Percentiles rank a stretch among this genome's conserved stretches.
Evolutionary conservation across 108 stramenopile species (phyloP).

Genomic region (Fragilaria radians): DNA sequence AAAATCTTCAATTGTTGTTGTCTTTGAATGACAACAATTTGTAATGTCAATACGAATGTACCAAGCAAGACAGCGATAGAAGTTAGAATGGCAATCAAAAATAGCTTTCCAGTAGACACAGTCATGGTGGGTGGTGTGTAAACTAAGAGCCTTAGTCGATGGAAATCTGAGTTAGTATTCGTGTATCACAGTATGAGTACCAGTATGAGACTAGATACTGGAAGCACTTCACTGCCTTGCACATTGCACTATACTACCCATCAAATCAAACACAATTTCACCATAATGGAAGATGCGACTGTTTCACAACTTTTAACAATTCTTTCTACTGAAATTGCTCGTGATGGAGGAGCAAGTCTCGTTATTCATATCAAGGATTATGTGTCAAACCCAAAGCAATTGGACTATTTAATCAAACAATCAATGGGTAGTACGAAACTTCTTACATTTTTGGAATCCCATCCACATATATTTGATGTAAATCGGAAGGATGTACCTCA

Average conservation of each 20-base stretch:
- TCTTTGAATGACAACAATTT: slow-evolving; percentile 21
- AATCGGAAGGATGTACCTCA: slow-evolving; percentile 26
- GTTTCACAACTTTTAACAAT: slow-evolving; percentile 17
- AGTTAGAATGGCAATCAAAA: slow-evolving; percentile 22
- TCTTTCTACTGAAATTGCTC: slow-evolving; percentile 19
- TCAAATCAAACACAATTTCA: too few relatives aligned
- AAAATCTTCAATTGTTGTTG: slow-evolving; percentile 1
- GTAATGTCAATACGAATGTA: slow-evolving; percentile 21
- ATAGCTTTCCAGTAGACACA: slow-evolving; percentile 20
- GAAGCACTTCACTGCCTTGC: too few relatives aligned
- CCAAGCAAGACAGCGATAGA: slow-evolving; percentile 29
- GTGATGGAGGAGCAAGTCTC: slow-evolving; percentile 32
- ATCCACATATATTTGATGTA: slow-evolving; percentile 24
- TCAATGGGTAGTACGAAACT: slow-evolving; percentile 23
- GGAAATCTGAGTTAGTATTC: too few relatives aligned
- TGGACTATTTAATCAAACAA: slow-evolving; percentile 8
- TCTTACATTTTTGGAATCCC: slow-evolving; percentile 24
- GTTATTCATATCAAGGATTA: slow-evolving; percentile 34
- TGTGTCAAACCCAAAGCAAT: background rate
- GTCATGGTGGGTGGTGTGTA: too few relatives aligned
- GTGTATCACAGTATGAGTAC: too few relatives aligned
- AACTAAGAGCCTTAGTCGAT: too few relatives aligned
- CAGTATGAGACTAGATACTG: too few relatives aligned
- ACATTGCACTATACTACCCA: too few relatives aligned
- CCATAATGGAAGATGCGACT: too few relatives aligned